phyloP scores from a whole-genome alignment of 192 early-diverging fungal species.

The Diversispora eburnea region DNA sequence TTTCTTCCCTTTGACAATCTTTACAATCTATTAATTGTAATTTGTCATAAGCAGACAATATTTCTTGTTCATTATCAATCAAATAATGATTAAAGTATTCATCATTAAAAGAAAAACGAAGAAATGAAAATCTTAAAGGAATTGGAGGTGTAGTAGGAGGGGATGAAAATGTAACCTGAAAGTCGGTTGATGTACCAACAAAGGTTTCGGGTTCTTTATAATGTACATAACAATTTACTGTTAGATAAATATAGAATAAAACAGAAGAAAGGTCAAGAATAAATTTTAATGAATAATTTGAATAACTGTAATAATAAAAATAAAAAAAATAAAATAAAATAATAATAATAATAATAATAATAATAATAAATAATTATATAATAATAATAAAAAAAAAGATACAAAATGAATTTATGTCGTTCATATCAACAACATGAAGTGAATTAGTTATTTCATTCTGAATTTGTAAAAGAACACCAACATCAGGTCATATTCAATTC shows the following conservation, averaged over 20 bases:
- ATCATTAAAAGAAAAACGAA: slow-evolving; percentile 61
- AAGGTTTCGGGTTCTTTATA: slow-evolving; percentile 45
- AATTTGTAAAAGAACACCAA: no score
- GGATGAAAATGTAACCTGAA: slow-evolving; percentile 56
- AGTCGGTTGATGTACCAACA: slow-evolving; percentile 52
- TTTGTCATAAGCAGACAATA: slow-evolving; percentile 20
- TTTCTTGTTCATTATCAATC: slow-evolving; percentile 32
- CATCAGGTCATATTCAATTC: no score
- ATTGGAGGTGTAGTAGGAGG: slow-evolving; percentile 42
- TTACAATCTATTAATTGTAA: slow-evolving; percentile 36
- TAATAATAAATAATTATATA: background rate
- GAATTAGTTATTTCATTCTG: background rate
- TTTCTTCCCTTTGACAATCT: slow-evolving; percentile 17
- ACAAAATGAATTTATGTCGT: slow-evolving; percentile 26
- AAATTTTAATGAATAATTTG: background rate
- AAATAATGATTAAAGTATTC: slow-evolving; percentile 55
- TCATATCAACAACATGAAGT: slow-evolving; percentile 17
- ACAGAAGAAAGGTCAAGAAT: background rate
- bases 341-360: background rate
- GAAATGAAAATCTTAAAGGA: slow-evolving; percentile 41
- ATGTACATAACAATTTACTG: slow-evolving; percentile 45
- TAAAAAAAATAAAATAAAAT: no score
- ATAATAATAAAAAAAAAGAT: background rate
- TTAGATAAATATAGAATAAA: background rate
- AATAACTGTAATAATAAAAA: background rate